Conservation (phyloP, 768 basidiomycete genomes). For the Agaricus subrufescens region DNA sequence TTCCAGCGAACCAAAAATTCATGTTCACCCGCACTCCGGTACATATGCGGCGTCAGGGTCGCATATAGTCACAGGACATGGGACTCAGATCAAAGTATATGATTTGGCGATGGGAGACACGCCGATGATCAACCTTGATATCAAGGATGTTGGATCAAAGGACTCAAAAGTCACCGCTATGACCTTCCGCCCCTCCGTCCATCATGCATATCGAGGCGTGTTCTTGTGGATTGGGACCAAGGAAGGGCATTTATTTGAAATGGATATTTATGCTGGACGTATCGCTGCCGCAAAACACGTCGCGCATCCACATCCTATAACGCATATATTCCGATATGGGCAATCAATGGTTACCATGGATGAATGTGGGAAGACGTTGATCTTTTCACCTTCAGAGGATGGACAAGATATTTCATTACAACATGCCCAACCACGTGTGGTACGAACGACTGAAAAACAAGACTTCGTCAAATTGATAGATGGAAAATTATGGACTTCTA, state of each 20-base stretch:
- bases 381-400: slow-evolving; percentile 51
- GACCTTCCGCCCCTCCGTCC: slow-evolving; percentile 61
- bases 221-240: slow-evolving; percentile 87
- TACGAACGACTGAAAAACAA: slow-evolving; percentile 75
- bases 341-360: slow-evolving; percentile 76
- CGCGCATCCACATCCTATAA: slow-evolving; percentile 64
- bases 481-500: slow-evolving; percentile 81
- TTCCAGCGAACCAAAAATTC: slow-evolving; percentile 44
- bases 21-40: slow-evolving; percentile 55
- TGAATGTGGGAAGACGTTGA: slow-evolving; percentile 76
- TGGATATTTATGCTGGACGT: slow-evolving; percentile 62
- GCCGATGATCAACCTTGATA: slow-evolving; percentile 49
- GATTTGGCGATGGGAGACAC: slow-evolving; percentile 45
- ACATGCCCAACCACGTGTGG: slow-evolving; percentile 48
- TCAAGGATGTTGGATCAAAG: slow-evolving; percentile 58
- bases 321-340: slow-evolving; percentile 69
- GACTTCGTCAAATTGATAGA: slow-evolving; percentile 73
- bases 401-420: slow-evolving; percentile 40
- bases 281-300: slow-evolving; percentile 54
- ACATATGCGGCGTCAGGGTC: slow-evolving; percentile 53
- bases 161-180: slow-evolving; percentile 71
- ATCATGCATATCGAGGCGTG: slow-evolving; percentile 47
- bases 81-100: slow-evolving; percentile 59
- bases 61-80: slow-evolving; percentile 50
- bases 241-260: slow-evolving; percentile 82